Base-by-base conservation (phyloP, 352 stramenopile species). In the Thraustochytrium sp. region DNA sequence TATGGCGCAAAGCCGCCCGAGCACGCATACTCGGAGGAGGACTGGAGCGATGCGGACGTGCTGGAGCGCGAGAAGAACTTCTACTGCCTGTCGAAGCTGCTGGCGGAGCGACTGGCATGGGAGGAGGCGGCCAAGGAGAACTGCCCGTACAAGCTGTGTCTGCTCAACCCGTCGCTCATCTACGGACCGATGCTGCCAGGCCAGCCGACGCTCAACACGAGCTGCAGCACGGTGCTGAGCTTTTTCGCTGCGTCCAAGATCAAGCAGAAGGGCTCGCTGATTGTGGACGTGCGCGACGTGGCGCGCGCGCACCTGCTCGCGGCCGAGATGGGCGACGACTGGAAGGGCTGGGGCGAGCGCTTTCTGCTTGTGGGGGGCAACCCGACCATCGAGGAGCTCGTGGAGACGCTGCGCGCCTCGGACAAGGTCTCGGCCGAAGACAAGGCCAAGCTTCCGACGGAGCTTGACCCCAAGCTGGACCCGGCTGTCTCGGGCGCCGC, bases 201-300 rank as follows among this genome's bases (percentile, higher is more conserved):
- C 3, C 80, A 72, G 21, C 65, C 65, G 21, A n/a, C n/a, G 16
- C 51, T 85, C 29, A 85, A 86, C 49, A 80, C 61, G 49, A 87
- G 82, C 80, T 85, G 53, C 72, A 31, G 23, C 65, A 61, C 53
- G 5, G 26, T 82, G 29, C n/a, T 74, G 2, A 26, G 31, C 38
- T 64, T 63, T 37, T 82, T 85, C 34, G 26, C 48, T n/a, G 29
- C 64, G 36, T 49, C 55, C 44, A 55, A 75, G 29, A 82, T 86
- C 31, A 53, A 76, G 44, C 83, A 86, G 34, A 34, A 34, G 16
- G 37, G 31, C 38, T 26, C 42, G 11, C 26, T 13, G 36, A 63
- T 86, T n/a, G 72, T 83, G n/a, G 84, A 87, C 44, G 82, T 87
- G 31, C 84, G 84, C 44, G 84, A 87, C 49, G 48, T 83, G 3